A percentile compares a stretch with the other conserved stretches of the same genome.
These are phyloP conservation scores for Colletotrichum nymphaeae DNA, from an alignment of 2,329 filamentous ascomycete species.

Conservation along the genomic window DNA sequence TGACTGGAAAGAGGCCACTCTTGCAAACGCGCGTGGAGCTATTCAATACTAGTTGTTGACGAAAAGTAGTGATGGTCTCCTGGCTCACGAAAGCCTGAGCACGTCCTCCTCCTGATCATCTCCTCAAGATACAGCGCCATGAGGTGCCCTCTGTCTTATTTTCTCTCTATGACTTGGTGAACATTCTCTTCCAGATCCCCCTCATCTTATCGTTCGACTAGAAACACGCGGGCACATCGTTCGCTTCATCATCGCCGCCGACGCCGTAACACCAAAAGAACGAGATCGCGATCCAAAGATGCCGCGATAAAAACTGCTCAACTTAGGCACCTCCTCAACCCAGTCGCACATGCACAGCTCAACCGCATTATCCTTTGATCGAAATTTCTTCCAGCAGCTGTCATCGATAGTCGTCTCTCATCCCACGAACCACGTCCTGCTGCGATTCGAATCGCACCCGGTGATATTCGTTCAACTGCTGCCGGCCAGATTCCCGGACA, in stretches of 20 bases:
- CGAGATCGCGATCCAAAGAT: not conserved
- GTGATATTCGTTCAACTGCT: slow-evolving; percentile 37
- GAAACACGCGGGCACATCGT: not conserved
- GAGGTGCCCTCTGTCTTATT: not conserved
- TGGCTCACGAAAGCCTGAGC: not conserved
- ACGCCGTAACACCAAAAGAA: not conserved
- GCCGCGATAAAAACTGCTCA: too few species aligned
- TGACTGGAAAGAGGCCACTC: not conserved
- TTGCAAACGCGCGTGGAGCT: not conserved
- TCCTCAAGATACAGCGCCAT: not conserved
- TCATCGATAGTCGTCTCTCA: slow-evolving; percentile 28
- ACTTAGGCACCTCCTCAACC: not conserved
- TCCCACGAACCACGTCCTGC: slow-evolving; percentile 32
- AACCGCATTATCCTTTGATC: not conserved
- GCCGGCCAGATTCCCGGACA: slow-evolving; percentile 44
- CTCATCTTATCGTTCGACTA: not conserved
- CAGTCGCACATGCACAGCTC: not conserved
- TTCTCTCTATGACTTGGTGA: not conserved
- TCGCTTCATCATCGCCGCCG: not conserved
- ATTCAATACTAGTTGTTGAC: not conserved
- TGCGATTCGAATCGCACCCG: slow-evolving; percentile 25
- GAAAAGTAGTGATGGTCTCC: not conserved
- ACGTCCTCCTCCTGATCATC: not conserved
- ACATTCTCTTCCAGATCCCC: not conserved
- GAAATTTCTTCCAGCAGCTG: not conserved